Conservation (phyloP, 495 filamentous ascomycete species). For the Neurospora sp. region DNA sequence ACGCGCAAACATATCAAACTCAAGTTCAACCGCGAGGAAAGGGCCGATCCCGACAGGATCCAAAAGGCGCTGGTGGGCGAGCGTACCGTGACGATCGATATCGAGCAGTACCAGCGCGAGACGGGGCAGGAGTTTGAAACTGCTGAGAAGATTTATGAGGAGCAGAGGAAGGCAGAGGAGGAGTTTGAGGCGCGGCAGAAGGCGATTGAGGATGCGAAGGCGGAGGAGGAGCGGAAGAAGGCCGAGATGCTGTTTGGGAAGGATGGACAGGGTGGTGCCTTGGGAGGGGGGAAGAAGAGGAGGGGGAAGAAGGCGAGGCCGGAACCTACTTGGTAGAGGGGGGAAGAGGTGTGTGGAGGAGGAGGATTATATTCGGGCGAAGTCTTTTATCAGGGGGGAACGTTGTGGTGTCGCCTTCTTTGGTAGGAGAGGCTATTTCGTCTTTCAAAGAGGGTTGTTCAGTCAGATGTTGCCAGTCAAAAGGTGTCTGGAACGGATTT, state of each 20-base stretch:
- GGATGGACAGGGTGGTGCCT: slow-evolving; percentile 14
- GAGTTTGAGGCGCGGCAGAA: slow-evolving; percentile 51
- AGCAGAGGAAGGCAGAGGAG: slow-evolving; percentile 53
- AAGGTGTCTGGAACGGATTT: not conserved
- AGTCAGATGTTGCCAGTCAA: not conserved
- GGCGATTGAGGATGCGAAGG: slow-evolving; percentile 31
- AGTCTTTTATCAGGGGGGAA: too few species aligned
- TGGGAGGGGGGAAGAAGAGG: slow-evolving; percentile 27
- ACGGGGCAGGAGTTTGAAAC: slow-evolving; percentile 46
- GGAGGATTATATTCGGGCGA: not conserved
- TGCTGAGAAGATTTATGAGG: slow-evolving; percentile 58
- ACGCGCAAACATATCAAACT: slow-evolving; percentile 73
- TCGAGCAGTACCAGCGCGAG: slow-evolving; percentile 55
- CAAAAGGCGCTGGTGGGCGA: slow-evolving; percentile 54
- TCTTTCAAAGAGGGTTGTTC: too few species aligned
- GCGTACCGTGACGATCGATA: slow-evolving; percentile 48
- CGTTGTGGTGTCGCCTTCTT: not conserved
- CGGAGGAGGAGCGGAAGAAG: slow-evolving; percentile 39
- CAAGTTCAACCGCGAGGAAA: slow-evolving; percentile 90
- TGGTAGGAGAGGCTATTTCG: not conserved
- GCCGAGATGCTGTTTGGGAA: slow-evolving; percentile 43
- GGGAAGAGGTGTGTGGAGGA: not conserved
- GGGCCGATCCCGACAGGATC: slow-evolving; percentile 57
- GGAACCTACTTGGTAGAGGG: not conserved
- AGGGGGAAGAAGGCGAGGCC: slow-evolving; percentile 19